Percentiles rank a stretch among this genome's conserved stretches.
Evolutionary conservation across 768 basidiomycete genomes (phyloP).

Genomic region (Amanita inopinata): DNA sequence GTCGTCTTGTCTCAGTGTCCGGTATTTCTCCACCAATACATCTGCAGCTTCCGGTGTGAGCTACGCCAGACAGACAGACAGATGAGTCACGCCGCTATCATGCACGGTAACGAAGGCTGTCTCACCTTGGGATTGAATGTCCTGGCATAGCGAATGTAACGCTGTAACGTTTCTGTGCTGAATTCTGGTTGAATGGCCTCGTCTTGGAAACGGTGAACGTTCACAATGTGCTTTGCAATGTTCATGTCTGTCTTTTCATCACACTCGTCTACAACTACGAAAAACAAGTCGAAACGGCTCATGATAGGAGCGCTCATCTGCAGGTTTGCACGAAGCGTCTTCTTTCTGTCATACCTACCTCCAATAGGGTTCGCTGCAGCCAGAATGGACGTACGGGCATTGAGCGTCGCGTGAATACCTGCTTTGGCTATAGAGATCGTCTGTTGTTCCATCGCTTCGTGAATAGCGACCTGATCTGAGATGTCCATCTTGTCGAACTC

Average conservation of each 20-base stretch:
- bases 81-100: conserved; percentile 5
- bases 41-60: conserved; percentile 89
- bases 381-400: conserved; percentile 94
- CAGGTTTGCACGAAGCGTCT: conserved; percentile 82
- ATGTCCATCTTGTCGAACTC: conserved; percentile 99
- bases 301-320: conserved; percentile 99
- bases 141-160: conserved; percentile 94
- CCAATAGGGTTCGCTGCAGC: conserved; percentile 98
- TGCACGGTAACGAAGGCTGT: neutral
- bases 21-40: conserved; percentile 91
- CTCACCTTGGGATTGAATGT: conserved; percentile 95
- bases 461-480: conserved; percentile 96
- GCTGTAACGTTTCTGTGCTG: conserved; percentile 90
- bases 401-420: conserved; percentile 96
- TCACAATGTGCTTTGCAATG: conserved; percentile 94
- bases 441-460: conserved; percentile 99
- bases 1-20: conserved; percentile 87
- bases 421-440: conserved; percentile 99
- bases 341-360: conserved; percentile 93
- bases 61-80: conserved; percentile 28
- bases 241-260: conserved; percentile 87
- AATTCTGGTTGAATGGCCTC: conserved; percentile 95
- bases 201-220: conserved; percentile 92
- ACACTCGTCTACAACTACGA: conserved; percentile 96
- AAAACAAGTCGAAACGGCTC: conserved; percentile 97